Evolutionary conservation across 352 stramenopile species (phyloP).

Genomic region (Globisporangium spiculum): DNA sequence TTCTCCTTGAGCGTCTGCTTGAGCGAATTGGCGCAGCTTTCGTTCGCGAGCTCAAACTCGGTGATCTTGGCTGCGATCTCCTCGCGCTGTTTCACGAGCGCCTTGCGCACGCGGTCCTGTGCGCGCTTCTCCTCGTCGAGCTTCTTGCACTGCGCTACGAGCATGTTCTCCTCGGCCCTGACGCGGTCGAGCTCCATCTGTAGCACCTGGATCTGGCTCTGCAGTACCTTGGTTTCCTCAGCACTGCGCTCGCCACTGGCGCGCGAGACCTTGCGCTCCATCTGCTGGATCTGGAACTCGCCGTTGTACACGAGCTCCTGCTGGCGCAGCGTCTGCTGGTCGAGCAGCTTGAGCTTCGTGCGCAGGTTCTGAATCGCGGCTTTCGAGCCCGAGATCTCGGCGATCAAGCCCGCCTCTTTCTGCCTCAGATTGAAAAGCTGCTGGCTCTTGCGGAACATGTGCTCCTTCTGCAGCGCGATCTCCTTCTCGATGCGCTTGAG

Average conservation of each 20-base stretch:
- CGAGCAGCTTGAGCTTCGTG: constrained; percentile 90
- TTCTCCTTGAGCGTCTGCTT: constrained; percentile 83
- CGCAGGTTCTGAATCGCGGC: constrained; percentile 84
- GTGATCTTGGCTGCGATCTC: constrained; percentile 81
- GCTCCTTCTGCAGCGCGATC: constrained; percentile 86
- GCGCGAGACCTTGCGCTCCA: constrained; percentile 93
- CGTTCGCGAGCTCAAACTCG: constrained; percentile 91
- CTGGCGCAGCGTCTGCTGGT: constrained; percentile 87
- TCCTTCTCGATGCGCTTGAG: constrained; percentile 73
- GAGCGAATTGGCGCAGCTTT: constrained; percentile 79
- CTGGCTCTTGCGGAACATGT: constrained; percentile 91
- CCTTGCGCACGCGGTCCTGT: constrained; percentile 74
- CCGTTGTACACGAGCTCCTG: constrained; percentile 95
- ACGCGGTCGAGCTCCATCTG: constrained; percentile 88
- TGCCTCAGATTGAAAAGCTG: constrained; percentile 85
- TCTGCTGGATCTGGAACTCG: constrained; percentile 97
- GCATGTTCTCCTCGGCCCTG: constrained; percentile 87
- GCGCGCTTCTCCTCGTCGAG: constrained; percentile 89
- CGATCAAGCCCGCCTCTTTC: constrained; percentile 86
- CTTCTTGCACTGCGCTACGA: constrained; percentile 90
- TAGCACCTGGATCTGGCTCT: constrained; percentile 88
- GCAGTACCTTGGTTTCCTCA: constrained; percentile 92
- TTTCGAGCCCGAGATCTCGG: constrained; percentile 91
- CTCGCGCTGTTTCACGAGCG: constrained; percentile 70
- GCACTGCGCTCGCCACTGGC: constrained; percentile 91